A percentile compares a stretch with the other conserved stretches of the same genome.
Evolutionary conservation across 1,139 yeast species (phyloP).

Genomic region (Pichia sp.): DNA sequence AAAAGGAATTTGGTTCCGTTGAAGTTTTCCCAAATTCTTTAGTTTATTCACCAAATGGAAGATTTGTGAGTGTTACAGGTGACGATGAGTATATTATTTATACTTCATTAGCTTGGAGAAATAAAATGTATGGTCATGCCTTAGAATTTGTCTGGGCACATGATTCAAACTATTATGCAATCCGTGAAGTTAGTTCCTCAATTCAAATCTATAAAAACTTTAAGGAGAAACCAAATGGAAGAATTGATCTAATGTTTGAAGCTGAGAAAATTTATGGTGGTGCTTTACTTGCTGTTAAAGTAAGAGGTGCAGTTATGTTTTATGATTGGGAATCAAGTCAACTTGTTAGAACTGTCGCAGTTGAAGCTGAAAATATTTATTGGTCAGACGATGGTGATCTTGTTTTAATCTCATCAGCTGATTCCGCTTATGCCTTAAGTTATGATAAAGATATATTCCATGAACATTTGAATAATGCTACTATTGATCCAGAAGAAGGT

Average conservation of each 20-base stretch:
- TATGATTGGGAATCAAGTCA: slow-evolving; percentile 90
- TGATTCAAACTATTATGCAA: slow-evolving; percentile 82
- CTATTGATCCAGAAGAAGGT: slow-evolving; percentile 74
- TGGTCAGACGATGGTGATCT: slow-evolving; percentile 96
- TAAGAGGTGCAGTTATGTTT: slow-evolving; percentile 75
- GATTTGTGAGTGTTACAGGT: slow-evolving; percentile 94
- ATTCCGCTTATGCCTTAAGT: slow-evolving; percentile 72
- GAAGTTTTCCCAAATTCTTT: slow-evolving; percentile 88
- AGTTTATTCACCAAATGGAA: slow-evolving; percentile 92
- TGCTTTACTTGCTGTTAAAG: slow-evolving; percentile 71
- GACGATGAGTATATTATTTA: slow-evolving; percentile 96
- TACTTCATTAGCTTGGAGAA: slow-evolving; percentile 97
- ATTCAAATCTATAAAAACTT: slow-evolving; percentile 77
- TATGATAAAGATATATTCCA: slow-evolving; percentile 63
- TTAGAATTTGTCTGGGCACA: slow-evolving; percentile 92
- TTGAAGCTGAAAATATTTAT: slow-evolving; percentile 70
- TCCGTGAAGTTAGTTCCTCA: slow-evolving; percentile 59
- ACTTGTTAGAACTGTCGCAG: slow-evolving; percentile 77
- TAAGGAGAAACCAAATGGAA: slow-evolving; percentile 60
- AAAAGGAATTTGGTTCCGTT: slow-evolving; percentile 84
- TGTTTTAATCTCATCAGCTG: slow-evolving; percentile 60
- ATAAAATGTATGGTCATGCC: slow-evolving; percentile 87
- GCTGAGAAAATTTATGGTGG: slow-evolving; percentile 86
- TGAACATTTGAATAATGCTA: slow-evolving; percentile 52
- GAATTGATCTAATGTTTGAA: slow-evolving; percentile 61